Evolutionary conservation across 768 basidiomycete species (phyloP).

Genomic region (Solioccasus polychromus): DNA sequence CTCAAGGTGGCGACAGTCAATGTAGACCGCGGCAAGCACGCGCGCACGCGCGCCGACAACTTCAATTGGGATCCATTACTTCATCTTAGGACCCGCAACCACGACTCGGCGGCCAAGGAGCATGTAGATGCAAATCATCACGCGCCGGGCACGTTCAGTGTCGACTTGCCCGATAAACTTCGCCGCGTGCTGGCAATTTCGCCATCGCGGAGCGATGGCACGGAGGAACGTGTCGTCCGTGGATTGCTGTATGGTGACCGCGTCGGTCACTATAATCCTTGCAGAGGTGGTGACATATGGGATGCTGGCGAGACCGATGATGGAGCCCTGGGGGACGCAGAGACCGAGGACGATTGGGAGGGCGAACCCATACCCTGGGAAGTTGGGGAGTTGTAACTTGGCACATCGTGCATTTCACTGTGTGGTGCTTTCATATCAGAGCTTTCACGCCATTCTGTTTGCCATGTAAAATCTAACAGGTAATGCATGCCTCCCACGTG

Average conservation of each 20-base stretch:
- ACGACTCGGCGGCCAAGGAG: conserved; percentile 13
- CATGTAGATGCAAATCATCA: conserved; percentile 29
- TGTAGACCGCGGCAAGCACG: conserved; percentile 11
- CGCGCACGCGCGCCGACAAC: conserved; percentile 10
- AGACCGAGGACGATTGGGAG: conserved; percentile 69
- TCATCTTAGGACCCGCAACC: conserved; percentile 22
- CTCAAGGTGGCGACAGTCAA: conserved; percentile 22
- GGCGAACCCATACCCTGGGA: conserved; percentile 83
- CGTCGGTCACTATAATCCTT: conserved; percentile 55
- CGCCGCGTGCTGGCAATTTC: conserved; percentile 63
- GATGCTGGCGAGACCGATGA: conserved; percentile 63
- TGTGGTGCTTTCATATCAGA: conserved; percentile 35
- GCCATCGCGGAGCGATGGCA: conserved; percentile 39
- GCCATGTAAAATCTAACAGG: conserved; percentile 21
- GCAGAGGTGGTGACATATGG: conserved; percentile 73
- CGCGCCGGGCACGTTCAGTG: conserved; percentile 42
- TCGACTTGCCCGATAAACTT: conserved; percentile 66
- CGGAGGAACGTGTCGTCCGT: conserved; percentile 54
- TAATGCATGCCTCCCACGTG: conserved; percentile 29
- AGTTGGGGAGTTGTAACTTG: conserved; percentile 61
- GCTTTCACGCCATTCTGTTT: conserved; percentile 22
- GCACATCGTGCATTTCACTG: conserved; percentile 23
- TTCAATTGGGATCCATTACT: conserved; percentile 32
- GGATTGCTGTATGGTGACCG: conserved; percentile 58
- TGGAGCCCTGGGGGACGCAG: conserved; percentile 38